Evolutionary conservation across 2,329 filamentous ascomycete genomes (phyloP).

Genomic region (Hypoxylon sp.): DNA sequence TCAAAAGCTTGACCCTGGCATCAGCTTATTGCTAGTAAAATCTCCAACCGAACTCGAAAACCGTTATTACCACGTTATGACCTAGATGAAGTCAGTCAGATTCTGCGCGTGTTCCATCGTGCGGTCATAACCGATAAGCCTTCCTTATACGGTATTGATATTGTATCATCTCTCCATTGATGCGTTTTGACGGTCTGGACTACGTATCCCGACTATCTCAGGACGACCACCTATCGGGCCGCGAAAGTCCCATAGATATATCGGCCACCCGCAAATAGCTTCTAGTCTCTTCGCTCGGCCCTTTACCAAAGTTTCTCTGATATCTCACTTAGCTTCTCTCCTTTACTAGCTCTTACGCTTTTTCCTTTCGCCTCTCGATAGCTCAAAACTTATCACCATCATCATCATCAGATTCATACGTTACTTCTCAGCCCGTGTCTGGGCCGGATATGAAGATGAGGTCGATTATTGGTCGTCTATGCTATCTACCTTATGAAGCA

Average conservation of each 20-base stretch:
- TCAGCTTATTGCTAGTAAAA: constrained; percentile 37
- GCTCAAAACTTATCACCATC: constrained; percentile 19
- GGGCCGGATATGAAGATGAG: constrained; percentile 24
- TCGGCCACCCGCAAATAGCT: constrained; percentile 36
- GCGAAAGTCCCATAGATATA: constrained; percentile 35
- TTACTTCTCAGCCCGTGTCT: constrained; percentile 22
- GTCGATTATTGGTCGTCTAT: constrained; percentile 17
- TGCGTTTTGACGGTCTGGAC: constrained; percentile 19
- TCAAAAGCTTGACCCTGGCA: constrained; percentile 25
- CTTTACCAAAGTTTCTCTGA: constrained; percentile 26
- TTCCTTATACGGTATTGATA: constrained; percentile 27
- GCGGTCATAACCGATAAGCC: constrained; percentile 35
- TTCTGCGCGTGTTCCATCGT: constrained; percentile 35
- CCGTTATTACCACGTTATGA: constrained; percentile 30
- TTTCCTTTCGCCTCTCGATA: constrained; percentile 11
- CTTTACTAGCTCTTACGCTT: constrained; percentile 24
- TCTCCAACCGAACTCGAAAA: constrained; percentile 20
- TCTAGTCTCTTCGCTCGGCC: constrained; percentile 31
- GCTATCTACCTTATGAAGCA: constrained; percentile 31
- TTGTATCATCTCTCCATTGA: constrained; percentile 31
- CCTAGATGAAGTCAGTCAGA: constrained; percentile 26
- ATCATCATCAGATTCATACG: constrained; percentile 15
- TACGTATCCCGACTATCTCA: constrained; percentile 16
- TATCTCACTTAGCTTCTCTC: constrained; percentile 23
- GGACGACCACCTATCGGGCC: constrained; percentile 39